Percentiles rank a stretch among this genome's conserved stretches.
These are phyloP conservation scores for Ustilago bromivora DNA, from an alignment of 1,284 basidiomycete genomes.

Conservation along the genomic window DNA sequence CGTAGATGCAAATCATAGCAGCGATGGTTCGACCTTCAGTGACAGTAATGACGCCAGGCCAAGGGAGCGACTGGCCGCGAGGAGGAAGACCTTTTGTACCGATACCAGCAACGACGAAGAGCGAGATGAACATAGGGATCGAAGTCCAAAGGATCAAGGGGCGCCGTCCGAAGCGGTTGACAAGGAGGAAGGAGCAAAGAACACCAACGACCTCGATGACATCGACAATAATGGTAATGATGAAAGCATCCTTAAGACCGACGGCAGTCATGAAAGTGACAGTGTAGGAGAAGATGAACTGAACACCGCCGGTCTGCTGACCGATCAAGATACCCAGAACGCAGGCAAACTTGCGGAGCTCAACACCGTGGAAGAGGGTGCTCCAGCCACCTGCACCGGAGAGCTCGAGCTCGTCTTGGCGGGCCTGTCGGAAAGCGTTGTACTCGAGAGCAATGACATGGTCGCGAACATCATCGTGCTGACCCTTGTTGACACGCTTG, in stretches of 20 bases:
- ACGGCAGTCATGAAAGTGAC: conserved; percentile 56
- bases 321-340: conserved; percentile 71
- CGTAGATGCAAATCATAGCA: conserved; percentile 72
- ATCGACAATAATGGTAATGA: conserved; percentile 70
- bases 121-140: conserved; percentile 71
- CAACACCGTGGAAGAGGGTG: conserved; percentile 66
- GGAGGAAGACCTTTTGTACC: conserved; percentile 64
- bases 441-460: conserved; percentile 67
- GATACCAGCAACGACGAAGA: conserved; percentile 70
- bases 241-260: conserved; percentile 70
- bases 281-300: conserved; percentile 71
- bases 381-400: conserved; percentile 70
- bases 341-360: conserved; percentile 70
- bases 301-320: conserved; percentile 67
- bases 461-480: conserved; percentile 66
- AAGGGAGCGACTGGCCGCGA: conserved; percentile 48
- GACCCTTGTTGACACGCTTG: conserved; percentile 70
- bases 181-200: conserved; percentile 70
- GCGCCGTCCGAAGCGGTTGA: conserved; percentile 72
- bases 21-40: conserved; percentile 70
- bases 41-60: conserved; percentile 42
- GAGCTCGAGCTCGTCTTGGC: conserved; percentile 70
- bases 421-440: conserved; percentile 70
- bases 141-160: conserved; percentile 71
- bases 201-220: conserved; percentile 71